A percentile compares a stretch with the other conserved stretches of the same genome.
These are phyloP conservation scores for Rhododendron griersonianum DNA, from an alignment of 148 eudicot genomes.

Conservation along the genomic window DNA sequence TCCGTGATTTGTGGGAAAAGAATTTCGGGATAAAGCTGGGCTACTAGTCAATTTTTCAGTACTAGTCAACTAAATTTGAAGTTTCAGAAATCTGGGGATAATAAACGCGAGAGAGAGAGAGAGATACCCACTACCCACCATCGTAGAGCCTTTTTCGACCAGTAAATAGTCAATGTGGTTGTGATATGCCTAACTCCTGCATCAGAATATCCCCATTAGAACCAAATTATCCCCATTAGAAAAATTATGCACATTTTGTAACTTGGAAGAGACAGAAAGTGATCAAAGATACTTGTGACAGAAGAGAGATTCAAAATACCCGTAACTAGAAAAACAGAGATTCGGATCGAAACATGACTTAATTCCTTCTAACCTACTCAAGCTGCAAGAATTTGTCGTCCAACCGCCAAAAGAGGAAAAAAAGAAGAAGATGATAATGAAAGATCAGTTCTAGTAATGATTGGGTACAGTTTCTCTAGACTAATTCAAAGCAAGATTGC, in stretches of 20 bases:
- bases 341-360: background rate
- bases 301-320: background rate
- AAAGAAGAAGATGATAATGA: background rate
- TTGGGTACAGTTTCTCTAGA: background rate
- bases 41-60: background rate
- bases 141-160: background rate
- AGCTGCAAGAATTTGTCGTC: background rate
- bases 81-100: background rate
- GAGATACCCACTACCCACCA: background rate
- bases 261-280: background rate
- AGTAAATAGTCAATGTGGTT: background rate
- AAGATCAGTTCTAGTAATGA: background rate
- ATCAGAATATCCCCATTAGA: background rate
- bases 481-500: background rate
- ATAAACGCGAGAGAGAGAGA: background rate
- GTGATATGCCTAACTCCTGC: background rate
- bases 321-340: background rate
- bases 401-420: background rate
- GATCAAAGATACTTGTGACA: background rate
- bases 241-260: background rate
- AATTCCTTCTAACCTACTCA: background rate
- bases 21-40: background rate
- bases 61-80: background rate
- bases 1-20: background rate
- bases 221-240: background rate